Percentiles rank a stretch among this genome's conserved stretches.
Conservation (phyloP, 495 filamentous ascomycete species). For the Aspergillus funiculosus region DNA sequence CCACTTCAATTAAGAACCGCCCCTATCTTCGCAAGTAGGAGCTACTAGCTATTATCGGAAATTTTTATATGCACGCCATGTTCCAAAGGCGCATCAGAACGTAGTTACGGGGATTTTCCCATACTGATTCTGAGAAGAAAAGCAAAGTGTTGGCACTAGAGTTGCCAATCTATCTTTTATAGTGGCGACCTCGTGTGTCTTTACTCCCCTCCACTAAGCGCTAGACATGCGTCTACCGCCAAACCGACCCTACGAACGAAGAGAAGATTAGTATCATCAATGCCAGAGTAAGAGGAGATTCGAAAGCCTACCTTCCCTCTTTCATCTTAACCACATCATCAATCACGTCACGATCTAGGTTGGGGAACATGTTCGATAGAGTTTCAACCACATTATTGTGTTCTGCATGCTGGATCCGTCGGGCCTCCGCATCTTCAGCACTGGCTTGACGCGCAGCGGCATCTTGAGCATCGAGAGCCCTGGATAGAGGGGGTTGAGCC, state of each 20-base stretch:
- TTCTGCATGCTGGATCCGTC: conserved; percentile 75
- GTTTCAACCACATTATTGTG: conserved; percentile 89
- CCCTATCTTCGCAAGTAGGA: no score
- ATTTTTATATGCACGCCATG: no score
- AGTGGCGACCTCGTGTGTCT: conserved; percentile 14
- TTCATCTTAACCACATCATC: conserved; percentile 91
- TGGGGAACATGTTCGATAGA: conserved; percentile 86
- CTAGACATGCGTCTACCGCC: conserved; percentile 87
- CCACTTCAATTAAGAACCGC: no score
- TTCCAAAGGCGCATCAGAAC: no score
- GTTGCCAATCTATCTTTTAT: conserved; percentile 1
- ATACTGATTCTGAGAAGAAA: no score
- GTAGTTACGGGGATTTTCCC: no score
- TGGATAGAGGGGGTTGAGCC: conserved; percentile 27
- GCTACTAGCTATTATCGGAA: no score
- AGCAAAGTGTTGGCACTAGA: background rate
- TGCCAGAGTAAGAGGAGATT: background rate
- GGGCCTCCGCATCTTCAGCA: conserved; percentile 85
- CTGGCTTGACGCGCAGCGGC: conserved; percentile 91
- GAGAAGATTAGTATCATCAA: conserved; percentile 14
- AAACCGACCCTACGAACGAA: conserved; percentile 62
- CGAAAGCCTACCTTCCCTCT: conserved; percentile 68
- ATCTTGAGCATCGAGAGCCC: conserved; percentile 61
- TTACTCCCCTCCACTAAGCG: conserved; percentile 52
- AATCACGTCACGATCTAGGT: conserved; percentile 84